Evolutionary conservation across 2,329 filamentous ascomycete genomes (phyloP).

Genomic region (Aureobasidium sp.): DNA sequence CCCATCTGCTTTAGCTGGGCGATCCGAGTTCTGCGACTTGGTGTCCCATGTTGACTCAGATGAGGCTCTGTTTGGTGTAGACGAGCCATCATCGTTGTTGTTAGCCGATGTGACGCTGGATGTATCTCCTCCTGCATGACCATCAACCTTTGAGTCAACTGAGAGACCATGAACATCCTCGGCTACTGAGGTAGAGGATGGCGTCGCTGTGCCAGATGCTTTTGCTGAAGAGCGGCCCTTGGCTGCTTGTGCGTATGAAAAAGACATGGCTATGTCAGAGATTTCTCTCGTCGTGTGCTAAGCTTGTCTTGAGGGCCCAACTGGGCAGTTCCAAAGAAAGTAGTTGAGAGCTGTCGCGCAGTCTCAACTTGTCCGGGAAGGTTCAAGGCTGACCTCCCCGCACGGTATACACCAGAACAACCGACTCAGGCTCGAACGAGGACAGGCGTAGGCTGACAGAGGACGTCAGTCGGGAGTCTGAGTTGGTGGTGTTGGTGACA

Average conservation of each 20-base stretch:
- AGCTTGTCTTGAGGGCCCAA: slow-evolving; percentile 60
- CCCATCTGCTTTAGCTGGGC: slow-evolving; percentile 53
- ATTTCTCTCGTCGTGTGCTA: slow-evolving; percentile 65
- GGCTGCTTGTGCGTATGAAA: slow-evolving; percentile 94
- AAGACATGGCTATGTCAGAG: slow-evolving; percentile 31
- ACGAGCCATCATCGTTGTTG: slow-evolving; percentile 55
- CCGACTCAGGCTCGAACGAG: neutral
- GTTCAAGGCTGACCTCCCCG: slow-evolving; percentile 13
- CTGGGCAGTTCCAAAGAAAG: slow-evolving; percentile 6
- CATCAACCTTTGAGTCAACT: slow-evolving; percentile 23
- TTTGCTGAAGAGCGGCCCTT: slow-evolving; percentile 59
- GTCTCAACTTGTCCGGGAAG: slow-evolving; percentile 15
- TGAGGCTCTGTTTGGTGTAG: slow-evolving; percentile 51
- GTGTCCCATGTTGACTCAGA: slow-evolving; percentile 62
- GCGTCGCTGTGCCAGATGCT: slow-evolving; percentile 36
- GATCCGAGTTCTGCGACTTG: slow-evolving; percentile 55
- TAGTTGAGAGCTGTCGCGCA: slow-evolving; percentile 13
- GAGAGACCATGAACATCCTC: slow-evolving; percentile 31
- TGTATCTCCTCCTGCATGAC: slow-evolving; percentile 18
- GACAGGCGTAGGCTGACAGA: slow-evolving; percentile 3
- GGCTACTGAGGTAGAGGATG: slow-evolving; percentile 34
- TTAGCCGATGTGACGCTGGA: slow-evolving; percentile 40
- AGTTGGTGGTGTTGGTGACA: neutral
- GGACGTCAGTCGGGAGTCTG: neutral
- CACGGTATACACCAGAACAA: slow-evolving; percentile 6